Evolutionary conservation across 208 protist species (phyloP).

Genomic region (Lotmaria passim): DNA sequence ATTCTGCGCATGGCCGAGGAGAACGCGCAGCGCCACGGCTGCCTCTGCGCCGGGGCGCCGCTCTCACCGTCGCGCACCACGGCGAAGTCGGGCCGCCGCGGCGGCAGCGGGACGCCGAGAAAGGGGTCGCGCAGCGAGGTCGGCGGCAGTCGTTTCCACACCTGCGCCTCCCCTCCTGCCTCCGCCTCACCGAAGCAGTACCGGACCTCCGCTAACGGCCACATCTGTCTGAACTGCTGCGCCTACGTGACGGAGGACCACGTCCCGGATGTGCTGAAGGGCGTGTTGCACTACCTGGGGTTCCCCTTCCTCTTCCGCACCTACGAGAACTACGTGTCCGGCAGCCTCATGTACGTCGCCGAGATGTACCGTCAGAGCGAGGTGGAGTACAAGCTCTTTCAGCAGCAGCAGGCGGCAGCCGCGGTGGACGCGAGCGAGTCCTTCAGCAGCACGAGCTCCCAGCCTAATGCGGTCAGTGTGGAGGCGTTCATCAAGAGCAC

Average conservation of each 20-base stretch:
- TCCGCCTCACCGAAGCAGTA: too few relatives aligned
- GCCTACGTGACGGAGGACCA: constrained; percentile 59
- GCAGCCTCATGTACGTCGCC: constrained; percentile 34
- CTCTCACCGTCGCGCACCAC: not conserved
- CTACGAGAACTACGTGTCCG: constrained; percentile 44
- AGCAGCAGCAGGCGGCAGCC: constrained; percentile 9
- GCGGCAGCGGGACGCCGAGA: not conserved
- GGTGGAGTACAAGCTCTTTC: constrained; percentile 25
- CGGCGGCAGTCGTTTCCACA: constrained; percentile 1
- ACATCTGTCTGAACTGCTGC: constrained; percentile 41
- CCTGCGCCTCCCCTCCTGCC: not conserved
- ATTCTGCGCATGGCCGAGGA: constrained; percentile 41
- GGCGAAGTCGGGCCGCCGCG: not conserved
- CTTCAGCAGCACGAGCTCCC: constrained; percentile 3
- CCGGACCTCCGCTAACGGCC: too few relatives aligned
- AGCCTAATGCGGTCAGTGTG: not conserved
- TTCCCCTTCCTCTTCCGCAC: constrained; percentile 59
- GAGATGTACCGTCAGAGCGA: constrained; percentile 64
- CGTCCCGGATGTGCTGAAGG: constrained; percentile 57
- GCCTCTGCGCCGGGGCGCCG: constrained; percentile 29
- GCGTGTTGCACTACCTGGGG: constrained; percentile 56
- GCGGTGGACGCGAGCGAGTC: not conserved
- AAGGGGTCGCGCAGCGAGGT: not conserved
- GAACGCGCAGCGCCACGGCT: constrained; percentile 49
- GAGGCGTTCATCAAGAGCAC: not conserved